Percentiles rank a stretch among this genome's conserved stretches.
phyloP scores from a whole-genome alignment of 306 rosid species.

The Aeschynomene evenia region DNA sequence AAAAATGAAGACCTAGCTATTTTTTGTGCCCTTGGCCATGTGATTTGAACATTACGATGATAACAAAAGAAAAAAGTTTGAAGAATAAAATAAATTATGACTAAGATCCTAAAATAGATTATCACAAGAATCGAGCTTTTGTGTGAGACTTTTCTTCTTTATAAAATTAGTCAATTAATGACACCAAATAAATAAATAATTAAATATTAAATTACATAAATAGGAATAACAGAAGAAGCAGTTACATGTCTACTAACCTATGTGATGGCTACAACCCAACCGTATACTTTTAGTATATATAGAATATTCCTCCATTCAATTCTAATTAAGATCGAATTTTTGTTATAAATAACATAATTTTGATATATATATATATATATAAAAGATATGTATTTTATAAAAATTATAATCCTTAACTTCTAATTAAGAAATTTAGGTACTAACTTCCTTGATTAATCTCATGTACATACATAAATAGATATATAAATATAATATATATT shows the following conservation, averaged over 20 bases:
- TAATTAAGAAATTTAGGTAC: too few relatives aligned
- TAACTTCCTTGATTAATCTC: too few relatives aligned
- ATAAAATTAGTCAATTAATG: background rate
- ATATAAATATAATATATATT: too few relatives aligned
- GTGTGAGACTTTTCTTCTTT: background rate
- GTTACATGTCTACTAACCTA: background rate
- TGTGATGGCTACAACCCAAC: too few relatives aligned
- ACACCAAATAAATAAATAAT: background rate
- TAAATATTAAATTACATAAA: background rate
- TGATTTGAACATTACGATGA: conserved; percentile 21
- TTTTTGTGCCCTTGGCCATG: conserved; percentile 24
- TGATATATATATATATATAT: too few relatives aligned
- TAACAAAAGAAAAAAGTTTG: conserved; percentile 6
- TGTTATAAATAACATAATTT: too few relatives aligned
- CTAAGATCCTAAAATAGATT: background rate
- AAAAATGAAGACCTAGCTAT: conserved; percentile 13
- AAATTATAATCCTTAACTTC: too few relatives aligned
- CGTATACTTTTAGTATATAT: too few relatives aligned
- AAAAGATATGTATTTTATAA: too few relatives aligned
- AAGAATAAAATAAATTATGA: background rate
- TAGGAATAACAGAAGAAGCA: background rate
- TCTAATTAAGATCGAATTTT: too few relatives aligned
- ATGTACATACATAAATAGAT: too few relatives aligned
- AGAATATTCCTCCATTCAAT: too few relatives aligned
- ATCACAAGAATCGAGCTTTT: conserved; percentile 10